Evolutionary conservation across 306 rosid genomes (phyloP), one percentile per base, ranked within the genome.

Genomic region (Oxytropis ochrocephala): DNA sequence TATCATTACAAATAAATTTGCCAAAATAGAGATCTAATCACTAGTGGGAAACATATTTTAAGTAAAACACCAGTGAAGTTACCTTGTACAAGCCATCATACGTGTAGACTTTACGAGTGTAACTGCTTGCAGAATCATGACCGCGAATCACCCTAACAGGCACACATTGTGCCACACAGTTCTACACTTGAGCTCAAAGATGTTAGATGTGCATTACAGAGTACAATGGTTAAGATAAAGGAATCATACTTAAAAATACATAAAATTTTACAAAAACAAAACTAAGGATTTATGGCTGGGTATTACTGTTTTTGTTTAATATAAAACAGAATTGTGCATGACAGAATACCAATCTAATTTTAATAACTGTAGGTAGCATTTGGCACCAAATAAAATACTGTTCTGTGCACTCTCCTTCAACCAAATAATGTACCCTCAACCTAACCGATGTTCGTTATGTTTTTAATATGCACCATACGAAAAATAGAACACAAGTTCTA

Each of bases 11-110:
- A 1, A 70, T 24, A 59, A 36, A 3, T 42, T 44, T 16, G 33
- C 5, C 8, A 11, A 44, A 48, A 51, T 29, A 19, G 32, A 42
- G 4, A 24, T 41, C 9, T 7, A 71, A 16, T 46, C 41, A 39
- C 50, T 16, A 11, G 2, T 41, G 33, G 61, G 16, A 35, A 59
- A 56, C 3, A 68, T 4, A 73, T 60, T 21, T 39, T 14, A 51
- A 29, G 32, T 5, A 59, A 32, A 19, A 32, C 38, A 65, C 67
- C 48, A 70, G 27, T 46, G 16, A 69, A 59, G 1, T 62, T 83
- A 94, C 99, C 92, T 91, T 84, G 84, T 94, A 94, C 79, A 94
- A 87, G 19, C 99, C 99, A 83, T 94, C 99, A 32, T 91, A 94
- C 7, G 99, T 94, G 85, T 94, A 94, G 13, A 94, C 80, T 89